Evolutionary conservation across 805 yeast species (phyloP).

Genomic region (Myxozyma lipomycoides): DNA sequence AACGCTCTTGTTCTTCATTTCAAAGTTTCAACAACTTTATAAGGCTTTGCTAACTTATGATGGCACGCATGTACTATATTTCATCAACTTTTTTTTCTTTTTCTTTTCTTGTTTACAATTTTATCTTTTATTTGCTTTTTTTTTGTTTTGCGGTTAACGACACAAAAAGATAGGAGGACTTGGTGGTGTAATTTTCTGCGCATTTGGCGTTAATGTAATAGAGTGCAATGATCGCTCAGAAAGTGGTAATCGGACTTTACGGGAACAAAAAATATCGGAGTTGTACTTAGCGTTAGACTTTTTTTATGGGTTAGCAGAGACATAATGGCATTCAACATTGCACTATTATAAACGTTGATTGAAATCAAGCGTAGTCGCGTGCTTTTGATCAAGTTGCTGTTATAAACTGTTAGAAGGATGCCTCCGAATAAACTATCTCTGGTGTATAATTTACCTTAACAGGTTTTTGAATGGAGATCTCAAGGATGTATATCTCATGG

Average conservation of each 20-base stretch:
- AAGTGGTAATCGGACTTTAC: too few species aligned
- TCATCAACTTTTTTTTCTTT: background rate
- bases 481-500: too few species aligned
- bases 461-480: too few species aligned
- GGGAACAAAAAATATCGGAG: background rate
- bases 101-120: background rate
- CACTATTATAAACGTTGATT: background rate
- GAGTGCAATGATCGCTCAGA: background rate
- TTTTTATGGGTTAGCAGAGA: slow-evolving; percentile 4
- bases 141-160: background rate
- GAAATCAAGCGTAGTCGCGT: background rate
- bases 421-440: too few species aligned
- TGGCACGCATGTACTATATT: background rate
- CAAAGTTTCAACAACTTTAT: slow-evolving; percentile 1
- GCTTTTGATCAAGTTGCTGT: background rate
- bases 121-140: background rate
- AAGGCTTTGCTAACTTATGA: background rate
- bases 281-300: background rate
- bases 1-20: background rate
- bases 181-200: background rate
- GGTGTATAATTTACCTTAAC: too few species aligned
- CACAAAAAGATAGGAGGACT: slow-evolving; percentile 1
- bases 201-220: too few species aligned
- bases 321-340: slow-evolving; percentile 7
- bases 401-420: too few species aligned